A percentile compares a stretch with the other conserved stretches of the same genome.
These are phyloP conservation scores for Durio zibethinus DNA, from an alignment of 345 rosid genomes.

Conservation along the genomic window DNA sequence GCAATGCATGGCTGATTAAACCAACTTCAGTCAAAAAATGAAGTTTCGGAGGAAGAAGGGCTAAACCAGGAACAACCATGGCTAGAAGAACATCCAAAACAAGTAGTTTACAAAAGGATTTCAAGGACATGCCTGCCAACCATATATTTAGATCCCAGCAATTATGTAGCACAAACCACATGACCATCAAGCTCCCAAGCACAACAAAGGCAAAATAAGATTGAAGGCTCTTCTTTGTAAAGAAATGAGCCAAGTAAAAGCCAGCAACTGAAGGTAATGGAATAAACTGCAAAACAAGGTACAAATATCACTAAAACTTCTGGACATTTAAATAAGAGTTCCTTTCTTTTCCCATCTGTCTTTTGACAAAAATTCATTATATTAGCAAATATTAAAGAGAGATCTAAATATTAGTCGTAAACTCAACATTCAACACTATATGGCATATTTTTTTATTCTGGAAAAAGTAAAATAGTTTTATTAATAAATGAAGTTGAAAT, in stretches of 20 bases:
- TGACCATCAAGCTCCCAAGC: conserved; percentile 91
- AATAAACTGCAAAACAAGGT: conserved; percentile 61
- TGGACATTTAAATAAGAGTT: neutral
- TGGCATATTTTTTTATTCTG: neutral
- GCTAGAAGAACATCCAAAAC: conserved; percentile 79
- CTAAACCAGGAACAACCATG: conserved; percentile 89
- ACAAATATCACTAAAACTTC: conserved; percentile 3
- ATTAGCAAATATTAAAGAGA: neutral
- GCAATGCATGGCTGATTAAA: conserved; percentile 68
- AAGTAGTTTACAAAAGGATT: conserved; percentile 84
- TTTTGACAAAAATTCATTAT: neutral
- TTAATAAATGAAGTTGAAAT: neutral
- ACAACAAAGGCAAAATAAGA: conserved; percentile 90
- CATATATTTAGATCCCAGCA: conserved; percentile 98
- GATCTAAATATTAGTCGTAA: neutral
- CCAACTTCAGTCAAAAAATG: conserved; percentile 78
- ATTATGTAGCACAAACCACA: conserved; percentile 90
- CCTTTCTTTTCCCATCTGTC: neutral
- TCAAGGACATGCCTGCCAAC: conserved; percentile 97
- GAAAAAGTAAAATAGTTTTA: neutral
- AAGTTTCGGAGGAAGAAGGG: conserved; percentile 76
- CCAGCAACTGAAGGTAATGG: conserved; percentile 90
- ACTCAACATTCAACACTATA: neutral
- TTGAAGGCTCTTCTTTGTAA: conserved; percentile 79
- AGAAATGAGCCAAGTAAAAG: conserved; percentile 86